A percentile compares a stretch with the other conserved stretches of the same genome.
These are phyloP conservation scores for Penicillium rolfsii DNA, from an alignment of 2,329 filamentous ascomycete species.

Conservation along the genomic window DNA sequence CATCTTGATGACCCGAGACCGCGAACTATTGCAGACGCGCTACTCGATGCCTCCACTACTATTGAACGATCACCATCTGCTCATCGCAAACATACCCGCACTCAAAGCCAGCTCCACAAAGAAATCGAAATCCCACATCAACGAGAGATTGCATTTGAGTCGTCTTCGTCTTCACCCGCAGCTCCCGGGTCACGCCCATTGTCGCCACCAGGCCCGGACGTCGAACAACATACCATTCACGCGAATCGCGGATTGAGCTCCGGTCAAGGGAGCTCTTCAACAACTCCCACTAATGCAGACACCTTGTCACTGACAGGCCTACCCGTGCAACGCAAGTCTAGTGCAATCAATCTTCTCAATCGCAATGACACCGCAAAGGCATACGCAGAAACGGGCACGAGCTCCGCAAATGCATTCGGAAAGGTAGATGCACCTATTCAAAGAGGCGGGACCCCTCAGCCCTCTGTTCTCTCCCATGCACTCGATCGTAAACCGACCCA, in stretches of 20 bases:
- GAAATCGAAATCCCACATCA: conserved; percentile 28
- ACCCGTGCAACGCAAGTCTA: conserved; percentile 50
- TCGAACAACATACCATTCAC: conserved; percentile 40
- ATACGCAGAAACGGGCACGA: conserved; percentile 66
- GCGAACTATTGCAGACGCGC: conserved; percentile 85
- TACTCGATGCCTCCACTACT: conserved; percentile 88
- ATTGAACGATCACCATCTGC: conserved; percentile 68
- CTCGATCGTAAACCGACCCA: conserved; percentile 35
- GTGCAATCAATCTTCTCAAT: conserved; percentile 63
- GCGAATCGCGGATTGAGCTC: conserved; percentile 31
- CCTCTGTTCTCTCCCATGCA: conserved; percentile 44
- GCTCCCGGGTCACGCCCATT: conserved; percentile 36
- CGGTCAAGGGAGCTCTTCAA: conserved; percentile 37
- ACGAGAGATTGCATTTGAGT: conserved; percentile 30
- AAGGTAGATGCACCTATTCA: conserved; percentile 61
- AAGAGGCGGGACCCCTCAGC: conserved; percentile 38
- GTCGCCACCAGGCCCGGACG: conserved; percentile 40
- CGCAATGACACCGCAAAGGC: conserved; percentile 63
- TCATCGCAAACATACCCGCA: conserved; percentile 45
- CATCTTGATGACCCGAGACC: conserved; percentile 49
- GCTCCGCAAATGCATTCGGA: conserved; percentile 66
- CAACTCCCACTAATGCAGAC: conserved; percentile 35
- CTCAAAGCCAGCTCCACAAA: conserved; percentile 46
- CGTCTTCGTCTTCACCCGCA: conserved; percentile 39
- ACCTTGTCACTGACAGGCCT: conserved; percentile 35